Evolutionary conservation across 2,329 filamentous ascomycete species (phyloP).

Genomic region (Exophiala calicioides): DNA sequence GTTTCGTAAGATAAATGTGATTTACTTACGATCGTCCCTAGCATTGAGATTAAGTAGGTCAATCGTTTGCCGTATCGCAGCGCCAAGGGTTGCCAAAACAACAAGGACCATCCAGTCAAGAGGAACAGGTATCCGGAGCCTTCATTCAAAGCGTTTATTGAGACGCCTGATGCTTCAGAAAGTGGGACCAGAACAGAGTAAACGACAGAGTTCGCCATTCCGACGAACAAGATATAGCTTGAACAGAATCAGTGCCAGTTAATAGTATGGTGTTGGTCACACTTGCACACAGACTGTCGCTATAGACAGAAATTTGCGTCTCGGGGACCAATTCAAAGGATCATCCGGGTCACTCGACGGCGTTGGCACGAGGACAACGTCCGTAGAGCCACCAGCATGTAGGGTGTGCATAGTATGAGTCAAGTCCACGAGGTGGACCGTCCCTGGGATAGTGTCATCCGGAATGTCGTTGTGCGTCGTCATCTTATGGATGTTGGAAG

Average conservation of each 20-base stretch:
- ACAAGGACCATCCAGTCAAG: constrained; percentile 39
- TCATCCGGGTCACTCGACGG: too few relatives aligned
- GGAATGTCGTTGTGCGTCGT: background rate
- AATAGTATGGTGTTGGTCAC: too few relatives aligned
- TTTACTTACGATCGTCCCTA: constrained; percentile 35
- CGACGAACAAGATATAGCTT: constrained; percentile 40
- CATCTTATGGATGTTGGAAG: too few relatives aligned
- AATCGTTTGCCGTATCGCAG: constrained; percentile 44
- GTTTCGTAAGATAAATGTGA: background rate
- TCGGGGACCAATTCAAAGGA: too few relatives aligned
- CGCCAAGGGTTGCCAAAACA: constrained; percentile 51
- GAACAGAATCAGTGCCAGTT: too few relatives aligned
- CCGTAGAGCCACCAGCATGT: background rate
- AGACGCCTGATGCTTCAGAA: constrained; percentile 46
- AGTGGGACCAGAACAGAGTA: constrained; percentile 42
- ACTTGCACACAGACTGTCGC: too few relatives aligned
- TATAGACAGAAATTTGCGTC: too few relatives aligned
- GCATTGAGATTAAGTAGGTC: constrained; percentile 32
- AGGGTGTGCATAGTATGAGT: background rate
- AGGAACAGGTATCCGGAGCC: constrained; percentile 52
- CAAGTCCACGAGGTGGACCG: background rate
- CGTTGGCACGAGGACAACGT: too few relatives aligned
- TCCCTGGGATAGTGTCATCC: background rate
- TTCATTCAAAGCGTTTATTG: constrained; percentile 47
- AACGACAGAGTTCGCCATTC: constrained; percentile 36